Percentiles rank a stretch among this genome's conserved stretches.
Evolutionary conservation across 2,329 filamentous ascomycete species (phyloP).

Genomic region (Colletotrichum plurivorum): DNA sequence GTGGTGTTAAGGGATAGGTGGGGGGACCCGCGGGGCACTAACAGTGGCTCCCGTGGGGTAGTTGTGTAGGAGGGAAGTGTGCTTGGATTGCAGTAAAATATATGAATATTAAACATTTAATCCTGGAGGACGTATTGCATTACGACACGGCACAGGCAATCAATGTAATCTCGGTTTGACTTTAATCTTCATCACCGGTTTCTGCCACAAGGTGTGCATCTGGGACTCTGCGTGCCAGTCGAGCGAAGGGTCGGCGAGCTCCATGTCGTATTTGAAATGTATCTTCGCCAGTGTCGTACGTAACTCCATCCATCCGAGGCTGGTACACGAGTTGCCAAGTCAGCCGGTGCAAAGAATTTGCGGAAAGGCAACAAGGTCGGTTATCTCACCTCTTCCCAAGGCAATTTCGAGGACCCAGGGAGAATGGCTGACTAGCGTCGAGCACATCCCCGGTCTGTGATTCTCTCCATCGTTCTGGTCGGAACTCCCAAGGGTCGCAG

Average conservation of each 20-base stretch:
- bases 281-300: slow-evolving; percentile 1
- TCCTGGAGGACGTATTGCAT: neutral
- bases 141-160: neutral
- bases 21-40: too few relatives aligned
- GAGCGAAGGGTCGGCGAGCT: neutral
- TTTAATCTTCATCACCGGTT: neutral
- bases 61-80: too few relatives aligned
- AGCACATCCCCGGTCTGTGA: neutral
- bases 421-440: slow-evolving; percentile 20
- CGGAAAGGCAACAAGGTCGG: neutral
- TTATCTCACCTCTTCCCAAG: slow-evolving; percentile 5
- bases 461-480: slow-evolving; percentile 3
- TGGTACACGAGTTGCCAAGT: neutral
- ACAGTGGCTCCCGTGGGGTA: too few relatives aligned
- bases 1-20: too few relatives aligned
- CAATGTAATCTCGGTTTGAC: neutral
- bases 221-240: neutral
- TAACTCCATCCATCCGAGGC: neutral
- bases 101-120: too few relatives aligned
- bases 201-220: slow-evolving; percentile 13
- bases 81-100: too few relatives aligned
- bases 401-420: neutral
- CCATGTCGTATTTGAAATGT: neutral
- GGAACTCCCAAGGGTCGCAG: neutral
- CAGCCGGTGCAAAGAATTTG: neutral